Conservation (phyloP, 164 flowering plant species). For the Litsea cubeba region DNA sequence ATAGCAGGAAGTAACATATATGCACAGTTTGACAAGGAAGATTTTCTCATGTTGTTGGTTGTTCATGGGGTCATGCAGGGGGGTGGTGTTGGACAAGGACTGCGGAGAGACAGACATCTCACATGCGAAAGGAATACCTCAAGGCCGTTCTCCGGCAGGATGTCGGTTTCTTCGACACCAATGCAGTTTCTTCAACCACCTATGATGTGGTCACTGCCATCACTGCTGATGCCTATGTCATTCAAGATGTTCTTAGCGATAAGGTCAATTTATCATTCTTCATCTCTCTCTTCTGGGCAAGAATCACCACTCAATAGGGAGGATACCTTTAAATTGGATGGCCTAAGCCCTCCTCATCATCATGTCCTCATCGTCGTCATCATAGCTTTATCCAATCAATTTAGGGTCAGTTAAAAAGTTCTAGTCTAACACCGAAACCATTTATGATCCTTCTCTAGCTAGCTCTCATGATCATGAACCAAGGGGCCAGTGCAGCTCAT, state of each 20-base stretch:
- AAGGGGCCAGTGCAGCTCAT: too few relatives aligned
- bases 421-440: too few relatives aligned
- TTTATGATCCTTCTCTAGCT: too few relatives aligned
- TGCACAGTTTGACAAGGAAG: background rate
- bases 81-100: constrained; percentile 60
- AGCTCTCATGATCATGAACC: too few relatives aligned
- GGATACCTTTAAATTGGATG: too few relatives aligned
- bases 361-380: background rate
- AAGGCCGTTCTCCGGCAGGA: constrained; percentile 56
- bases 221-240: constrained; percentile 43
- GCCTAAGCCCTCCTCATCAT: background rate
- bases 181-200: constrained; percentile 32
- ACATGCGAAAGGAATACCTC: constrained; percentile 41
- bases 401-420: too few relatives aligned
- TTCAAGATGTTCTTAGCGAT: constrained; percentile 54
- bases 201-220: constrained; percentile 45
- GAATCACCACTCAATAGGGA: background rate
- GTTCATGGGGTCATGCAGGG: constrained; percentile 16
- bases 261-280: constrained; percentile 28
- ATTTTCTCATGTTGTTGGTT: background rate
- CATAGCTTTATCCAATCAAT: background rate
- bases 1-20: background rate
- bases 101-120: constrained; percentile 60
- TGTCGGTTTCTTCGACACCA: constrained; percentile 47
- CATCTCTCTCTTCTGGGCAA: background rate